A percentile compares a stretch with the other conserved stretches of the same genome.
These are phyloP conservation scores for Nannizziopsis arthrosporioides DNA, from an alignment of 2,329 filamentous ascomycete species.

Conservation along the genomic window DNA sequence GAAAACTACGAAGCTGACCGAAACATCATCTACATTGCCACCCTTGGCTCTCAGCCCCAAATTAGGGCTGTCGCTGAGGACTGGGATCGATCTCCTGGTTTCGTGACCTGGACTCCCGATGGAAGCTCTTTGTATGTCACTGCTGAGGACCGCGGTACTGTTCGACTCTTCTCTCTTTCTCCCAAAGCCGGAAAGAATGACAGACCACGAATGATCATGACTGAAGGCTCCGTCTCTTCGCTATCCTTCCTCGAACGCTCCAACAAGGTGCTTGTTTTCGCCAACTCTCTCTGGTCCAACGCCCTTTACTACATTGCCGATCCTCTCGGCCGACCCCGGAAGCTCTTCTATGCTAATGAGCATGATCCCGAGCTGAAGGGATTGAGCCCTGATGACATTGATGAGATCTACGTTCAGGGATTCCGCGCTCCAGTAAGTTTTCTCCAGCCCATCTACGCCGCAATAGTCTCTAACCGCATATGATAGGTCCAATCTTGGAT, in stretches of 20 bases:
- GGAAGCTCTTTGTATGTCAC: slow-evolving; percentile 57
- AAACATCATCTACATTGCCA: slow-evolving; percentile 36
- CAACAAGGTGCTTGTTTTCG: slow-evolving; percentile 24
- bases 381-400: slow-evolving; percentile 26
- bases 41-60: slow-evolving; percentile 24
- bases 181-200: slow-evolving; percentile 23
- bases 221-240: slow-evolving; percentile 23
- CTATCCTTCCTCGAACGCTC: slow-evolving; percentile 24
- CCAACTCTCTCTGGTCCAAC: slow-evolving; percentile 27
- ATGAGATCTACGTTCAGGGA: slow-evolving; percentile 30
- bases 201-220: slow-evolving; percentile 29
- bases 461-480: slow-evolving; percentile 12
- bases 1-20: slow-evolving; percentile 74
- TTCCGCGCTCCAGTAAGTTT: slow-evolving; percentile 26
- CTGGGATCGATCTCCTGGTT: slow-evolving; percentile 44
- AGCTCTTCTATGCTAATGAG: slow-evolving; percentile 29
- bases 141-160: slow-evolving; percentile 57
- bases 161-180: slow-evolving; percentile 29
- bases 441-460: too few relatives aligned
- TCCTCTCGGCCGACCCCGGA: slow-evolving; percentile 21
- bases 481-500: slow-evolving; percentile 31
- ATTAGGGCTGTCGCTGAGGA: slow-evolving; percentile 30
- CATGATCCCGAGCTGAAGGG: slow-evolving; percentile 30
- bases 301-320: slow-evolving; percentile 27
- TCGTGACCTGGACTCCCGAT: slow-evolving; percentile 42